Evolutionary conservation across 2,329 filamentous ascomycete species (phyloP), one percentile per base, ranked within the genome.

Genomic region (Aureobasidium lini): DNA sequence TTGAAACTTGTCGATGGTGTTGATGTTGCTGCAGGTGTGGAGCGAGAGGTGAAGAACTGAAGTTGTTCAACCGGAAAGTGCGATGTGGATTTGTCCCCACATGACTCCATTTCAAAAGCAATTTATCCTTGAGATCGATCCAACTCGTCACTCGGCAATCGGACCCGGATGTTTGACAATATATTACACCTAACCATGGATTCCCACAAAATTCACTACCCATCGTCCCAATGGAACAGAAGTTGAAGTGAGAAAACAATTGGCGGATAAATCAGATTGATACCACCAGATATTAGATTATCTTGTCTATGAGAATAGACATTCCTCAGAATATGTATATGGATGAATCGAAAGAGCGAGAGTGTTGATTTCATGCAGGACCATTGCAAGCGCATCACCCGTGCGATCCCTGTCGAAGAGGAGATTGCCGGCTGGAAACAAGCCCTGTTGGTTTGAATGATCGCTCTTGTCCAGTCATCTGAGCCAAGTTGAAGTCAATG

Each of bases 401-500:
- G 23, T 52, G 36, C 36, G 34, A 52, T 39, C 48, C 48, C 31
- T 52, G 48, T 15, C 36, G 34, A 13, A 15, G 34, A 23, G 36
- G 34, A 29, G 36, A 52, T 39, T 52, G 48, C 31, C 34, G 23
- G 48, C 48, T 52, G 7, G 36, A 31, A 37, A 16, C 47, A 37
- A 49, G 23, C 13, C 13, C 34, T 9, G 34, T 36, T 13, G 34
- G 34, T 13, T 13, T 8, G 23, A 44, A 56, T 40, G 42, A 37
- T 36, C 52, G 36, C n/a, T 59, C 29, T n/a, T 42, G 36, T 16
- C 47, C 56, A 37, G 48, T 59, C 4, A 23, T 39, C 15, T 39
- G 29, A 16, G 59, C 39, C 23, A 67, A 66, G 46, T 73, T 70
- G 10, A 63, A 52, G 61, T 81, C 79, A 63, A 81, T 77, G 76